Conservation (phyloP, 352 stramenopile species). For the Globisporangium alternatum region DNA sequence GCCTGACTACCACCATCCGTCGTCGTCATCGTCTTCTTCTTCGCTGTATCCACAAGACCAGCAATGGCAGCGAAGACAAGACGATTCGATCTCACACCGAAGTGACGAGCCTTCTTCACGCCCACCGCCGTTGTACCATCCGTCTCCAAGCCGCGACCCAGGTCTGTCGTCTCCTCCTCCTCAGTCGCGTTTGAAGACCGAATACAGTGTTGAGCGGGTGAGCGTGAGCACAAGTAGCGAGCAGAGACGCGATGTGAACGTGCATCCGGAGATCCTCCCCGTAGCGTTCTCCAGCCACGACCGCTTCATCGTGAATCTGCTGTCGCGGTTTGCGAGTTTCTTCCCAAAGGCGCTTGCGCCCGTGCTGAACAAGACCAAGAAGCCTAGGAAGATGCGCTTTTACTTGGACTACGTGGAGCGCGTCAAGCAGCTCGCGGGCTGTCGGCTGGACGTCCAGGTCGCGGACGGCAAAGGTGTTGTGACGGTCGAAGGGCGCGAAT, state of each 20-base stretch:
- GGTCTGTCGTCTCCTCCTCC: background rate
- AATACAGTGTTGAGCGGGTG: background rate
- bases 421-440: conserved; percentile 37
- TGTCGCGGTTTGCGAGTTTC: conserved; percentile 53
- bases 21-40: background rate
- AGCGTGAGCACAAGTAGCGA: background rate
- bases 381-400: conserved; percentile 65
- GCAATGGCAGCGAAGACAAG: conserved; percentile 9
- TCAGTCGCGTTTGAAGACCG: background rate
- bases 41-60: conserved; percentile 7
- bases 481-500: conserved; percentile 44
- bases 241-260: background rate
- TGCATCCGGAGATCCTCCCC: conserved; percentile 24
- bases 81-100: background rate
- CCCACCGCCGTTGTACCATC: background rate
- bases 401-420: conserved; percentile 65
- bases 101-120: conserved; percentile 5
- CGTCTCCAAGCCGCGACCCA: background rate
- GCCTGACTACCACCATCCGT: conserved; percentile 21
- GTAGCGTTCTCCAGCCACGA: conserved; percentile 54
- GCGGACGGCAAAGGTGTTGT: conserved; percentile 34
- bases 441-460: conserved; percentile 41
- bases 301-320: conserved; percentile 39
- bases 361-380: conserved; percentile 64
- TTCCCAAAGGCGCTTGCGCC: conserved; percentile 46